phyloP scores from a whole-genome alignment of 2,329 filamentous ascomycete genomes.

The Emmonsiellopsis sp. region DNA sequence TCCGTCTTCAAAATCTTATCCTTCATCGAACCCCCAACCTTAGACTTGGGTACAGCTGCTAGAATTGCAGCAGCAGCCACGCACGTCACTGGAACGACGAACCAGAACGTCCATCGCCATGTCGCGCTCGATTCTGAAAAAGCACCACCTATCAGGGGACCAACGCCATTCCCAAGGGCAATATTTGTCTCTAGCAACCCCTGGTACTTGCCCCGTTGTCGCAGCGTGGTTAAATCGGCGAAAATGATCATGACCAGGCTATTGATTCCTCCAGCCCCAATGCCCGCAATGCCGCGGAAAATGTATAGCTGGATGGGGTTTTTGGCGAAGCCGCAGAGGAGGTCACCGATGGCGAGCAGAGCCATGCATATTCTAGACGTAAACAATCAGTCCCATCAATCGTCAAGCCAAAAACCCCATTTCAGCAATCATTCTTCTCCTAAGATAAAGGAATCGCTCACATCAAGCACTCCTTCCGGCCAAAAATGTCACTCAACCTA shows the following conservation, averaged over 20 bases:
- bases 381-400: neutral
- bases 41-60: neutral
- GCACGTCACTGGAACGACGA: neutral
- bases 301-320: neutral
- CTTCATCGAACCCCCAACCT: neutral
- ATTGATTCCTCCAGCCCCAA: neutral
- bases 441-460: neutral
- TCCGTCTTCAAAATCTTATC: neutral
- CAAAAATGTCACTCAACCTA: neutral
- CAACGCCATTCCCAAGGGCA: neutral
- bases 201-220: neutral
- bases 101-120: neutral
- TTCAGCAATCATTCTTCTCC: neutral
- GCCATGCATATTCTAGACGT: neutral
- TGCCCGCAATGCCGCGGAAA: neutral
- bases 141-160: neutral
- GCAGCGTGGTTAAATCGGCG: neutral
- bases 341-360: neutral
- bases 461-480: neutral
- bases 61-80: neutral
- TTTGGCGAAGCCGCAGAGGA: neutral
- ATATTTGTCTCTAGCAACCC: neutral
- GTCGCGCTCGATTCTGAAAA: neutral
- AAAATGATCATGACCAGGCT: neutral
- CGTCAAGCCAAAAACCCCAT: neutral